Evolutionary conservation across 768 basidiomycete genomes (phyloP).

Genomic region (Naganishia kalamii): DNA sequence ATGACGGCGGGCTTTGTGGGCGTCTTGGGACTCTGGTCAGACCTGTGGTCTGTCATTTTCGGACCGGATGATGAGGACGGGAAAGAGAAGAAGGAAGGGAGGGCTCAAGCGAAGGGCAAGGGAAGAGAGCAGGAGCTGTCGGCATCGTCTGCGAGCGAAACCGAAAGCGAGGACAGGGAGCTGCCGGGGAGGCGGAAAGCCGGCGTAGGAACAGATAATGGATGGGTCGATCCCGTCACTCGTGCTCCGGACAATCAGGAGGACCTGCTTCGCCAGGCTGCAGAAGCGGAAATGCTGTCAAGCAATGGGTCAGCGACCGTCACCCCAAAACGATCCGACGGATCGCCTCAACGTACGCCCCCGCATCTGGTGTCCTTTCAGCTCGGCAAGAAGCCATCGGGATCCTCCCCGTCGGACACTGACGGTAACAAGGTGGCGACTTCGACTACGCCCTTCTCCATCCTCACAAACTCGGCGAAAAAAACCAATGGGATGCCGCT

Average conservation of each 20-base stretch:
- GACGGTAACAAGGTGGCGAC: not conserved
- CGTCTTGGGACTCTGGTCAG: not conserved
- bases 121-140: not conserved
- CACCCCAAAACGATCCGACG: not conserved
- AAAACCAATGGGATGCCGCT: not conserved
- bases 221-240: conserved; percentile 39
- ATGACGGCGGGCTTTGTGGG: conserved; percentile 12
- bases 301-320: not conserved
- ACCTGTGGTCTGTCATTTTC: conserved; percentile 9
- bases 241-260: conserved; percentile 29
- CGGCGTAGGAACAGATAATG: conserved; percentile 10
- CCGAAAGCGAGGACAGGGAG: not conserved
- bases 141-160: conserved; percentile 14
- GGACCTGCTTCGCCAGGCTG: conserved; percentile 23
- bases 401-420: conserved; percentile 24
- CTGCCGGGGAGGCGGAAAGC: not conserved
- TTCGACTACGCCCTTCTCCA: not conserved
- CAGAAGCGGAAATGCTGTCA: conserved; percentile 13
- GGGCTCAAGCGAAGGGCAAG: not conserved
- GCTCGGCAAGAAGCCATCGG: conserved; percentile 6
- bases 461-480: conserved; percentile 16
- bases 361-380: conserved; percentile 11
- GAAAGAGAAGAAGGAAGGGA: not conserved
- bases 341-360: not conserved
- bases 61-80: conserved; percentile 3